Conservation (phyloP, 2,329 filamentous ascomycete species). For the Paramyrothecium sp. region DNA sequence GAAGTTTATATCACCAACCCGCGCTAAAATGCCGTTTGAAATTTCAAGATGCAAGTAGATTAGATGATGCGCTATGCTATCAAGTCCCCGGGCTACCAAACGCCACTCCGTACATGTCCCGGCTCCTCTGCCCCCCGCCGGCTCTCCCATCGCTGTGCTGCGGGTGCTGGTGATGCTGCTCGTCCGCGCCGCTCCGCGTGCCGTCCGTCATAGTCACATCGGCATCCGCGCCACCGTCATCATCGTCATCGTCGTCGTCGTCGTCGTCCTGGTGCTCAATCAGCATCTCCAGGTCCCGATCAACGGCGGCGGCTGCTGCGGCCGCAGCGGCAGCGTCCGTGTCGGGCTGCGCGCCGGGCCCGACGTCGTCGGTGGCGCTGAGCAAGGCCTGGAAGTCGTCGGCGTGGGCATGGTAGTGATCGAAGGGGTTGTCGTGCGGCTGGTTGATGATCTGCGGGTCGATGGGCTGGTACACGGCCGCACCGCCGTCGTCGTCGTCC, state of each 20-base stretch:
- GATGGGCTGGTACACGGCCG: conserved; percentile 51
- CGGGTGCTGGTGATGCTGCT: conserved; percentile 2
- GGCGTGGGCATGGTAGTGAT: conserved; percentile 39
- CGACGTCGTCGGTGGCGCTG: conserved; percentile 42
- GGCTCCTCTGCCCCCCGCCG: conserved; percentile 17
- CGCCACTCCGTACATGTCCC: conserved; percentile 24
- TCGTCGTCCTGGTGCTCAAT: conserved; percentile 46
- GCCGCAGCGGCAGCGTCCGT: conserved; percentile 17
- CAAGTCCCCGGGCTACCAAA: conserved; percentile 20
- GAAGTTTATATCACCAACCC: too few relatives aligned
- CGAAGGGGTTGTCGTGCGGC: conserved; percentile 33
- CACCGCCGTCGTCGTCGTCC: conserved; percentile 14
- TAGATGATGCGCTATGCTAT: neutral
- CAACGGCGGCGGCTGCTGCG: conserved; percentile 35
- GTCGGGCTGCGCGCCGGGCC: conserved; percentile 14
- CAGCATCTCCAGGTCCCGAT: conserved; percentile 51
- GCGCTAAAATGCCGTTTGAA: too few relatives aligned
- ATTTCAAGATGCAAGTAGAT: neutral
- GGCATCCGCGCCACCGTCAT: conserved; percentile 9
- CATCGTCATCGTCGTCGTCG: conserved; percentile 28
- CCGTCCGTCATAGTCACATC: conserved; percentile 11
- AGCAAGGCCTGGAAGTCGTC: conserved; percentile 55
- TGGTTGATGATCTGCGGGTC: conserved; percentile 59
- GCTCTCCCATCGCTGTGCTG: neutral
- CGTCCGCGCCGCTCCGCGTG: conserved; percentile 9